Percentiles rank a stretch among this genome's conserved stretches.
Evolutionary conservation across 2,329 filamentous ascomycete species (phyloP).

Genomic region (Exophiala aquamarina): DNA sequence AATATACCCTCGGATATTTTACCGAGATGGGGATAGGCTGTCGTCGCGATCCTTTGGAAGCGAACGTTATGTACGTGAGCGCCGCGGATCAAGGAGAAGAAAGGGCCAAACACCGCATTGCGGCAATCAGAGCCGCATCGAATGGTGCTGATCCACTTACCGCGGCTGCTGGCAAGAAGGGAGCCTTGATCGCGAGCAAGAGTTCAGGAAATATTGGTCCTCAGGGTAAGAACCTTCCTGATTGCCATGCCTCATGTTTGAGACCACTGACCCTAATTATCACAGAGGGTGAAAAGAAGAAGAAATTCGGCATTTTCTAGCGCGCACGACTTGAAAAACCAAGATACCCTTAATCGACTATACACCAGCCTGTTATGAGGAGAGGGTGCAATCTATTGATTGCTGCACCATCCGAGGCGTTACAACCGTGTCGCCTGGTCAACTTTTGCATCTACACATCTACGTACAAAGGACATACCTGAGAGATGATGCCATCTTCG

Average conservation of each 20-base stretch:
- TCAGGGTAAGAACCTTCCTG: conserved; percentile 18
- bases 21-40: conserved; percentile 98
- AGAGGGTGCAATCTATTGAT: too few relatives aligned
- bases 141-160: conserved; percentile 47
- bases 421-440: too few relatives aligned
- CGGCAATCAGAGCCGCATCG: conserved; percentile 82
- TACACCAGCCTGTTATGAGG: too few relatives aligned
- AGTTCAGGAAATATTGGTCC: conserved; percentile 18
- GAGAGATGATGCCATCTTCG: too few relatives aligned
- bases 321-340: conserved; percentile 24
- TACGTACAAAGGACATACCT: too few relatives aligned
- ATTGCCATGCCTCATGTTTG: neutral
- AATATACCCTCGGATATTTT: conserved; percentile 95
- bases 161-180: conserved; percentile 24
- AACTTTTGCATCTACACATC: too few relatives aligned
- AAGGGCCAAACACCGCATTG: conserved; percentile 80
- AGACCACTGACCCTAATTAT: conserved; percentile 8
- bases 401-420: too few relatives aligned
- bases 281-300: conserved; percentile 29
- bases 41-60: conserved; percentile 88
- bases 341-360: too few relatives aligned
- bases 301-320: conserved; percentile 33
- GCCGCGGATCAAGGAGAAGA: conserved; percentile 91
- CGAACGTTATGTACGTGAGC: conserved; percentile 97
- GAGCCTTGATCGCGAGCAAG: conserved; percentile 16